Percentiles rank a stretch among this genome's conserved stretches.
Evolutionary conservation across 495 filamentous ascomycete species (phyloP).

Genomic region (Niebla homalea): DNA sequence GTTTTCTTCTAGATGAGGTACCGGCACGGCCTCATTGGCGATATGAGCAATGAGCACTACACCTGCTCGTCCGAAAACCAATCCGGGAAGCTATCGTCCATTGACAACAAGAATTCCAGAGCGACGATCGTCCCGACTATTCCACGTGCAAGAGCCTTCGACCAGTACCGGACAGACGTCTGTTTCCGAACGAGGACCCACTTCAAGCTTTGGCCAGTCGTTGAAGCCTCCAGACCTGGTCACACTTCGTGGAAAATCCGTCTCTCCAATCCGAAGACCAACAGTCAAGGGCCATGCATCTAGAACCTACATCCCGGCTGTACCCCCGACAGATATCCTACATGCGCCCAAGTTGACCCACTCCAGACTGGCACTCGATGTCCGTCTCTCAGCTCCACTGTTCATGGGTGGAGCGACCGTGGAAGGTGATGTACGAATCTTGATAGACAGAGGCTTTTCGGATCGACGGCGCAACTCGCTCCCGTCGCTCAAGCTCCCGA

Average conservation of each 20-base stretch:
- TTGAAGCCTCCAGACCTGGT: slow-evolving; percentile 5
- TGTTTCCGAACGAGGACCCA: background rate
- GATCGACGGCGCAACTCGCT: slow-evolving; percentile 12
- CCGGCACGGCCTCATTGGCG: no score
- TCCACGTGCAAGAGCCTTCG: background rate
- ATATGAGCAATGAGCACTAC: background rate
- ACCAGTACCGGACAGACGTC: background rate
- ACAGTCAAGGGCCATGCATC: slow-evolving; percentile 12
- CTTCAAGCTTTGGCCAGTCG: background rate
- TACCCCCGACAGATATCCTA: slow-evolving; percentile 24
- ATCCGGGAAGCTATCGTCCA: slow-evolving; percentile 1
- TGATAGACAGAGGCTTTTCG: slow-evolving; percentile 21
- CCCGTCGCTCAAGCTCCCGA: slow-evolving; percentile 22
- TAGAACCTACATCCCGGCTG: slow-evolving; percentile 29
- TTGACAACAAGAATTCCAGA: slow-evolving; percentile 12
- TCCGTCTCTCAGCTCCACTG: slow-evolving; percentile 24
- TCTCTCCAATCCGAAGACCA: slow-evolving; percentile 15
- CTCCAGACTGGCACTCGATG: slow-evolving; percentile 21
- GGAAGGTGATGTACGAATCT: slow-evolving; percentile 26
- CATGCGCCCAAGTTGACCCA: slow-evolving; percentile 24
- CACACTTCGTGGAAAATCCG: slow-evolving; percentile 12
- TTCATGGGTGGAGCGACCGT: slow-evolving; percentile 30
- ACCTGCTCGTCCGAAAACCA: background rate
- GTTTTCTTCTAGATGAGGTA: no score
- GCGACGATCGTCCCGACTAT: slow-evolving; percentile 11